Evolutionary conservation across 2,329 filamentous ascomycete species (phyloP), one percentile per base, ranked within the genome.

Genomic region (Chrysoporthe deuterocubensis): DNA sequence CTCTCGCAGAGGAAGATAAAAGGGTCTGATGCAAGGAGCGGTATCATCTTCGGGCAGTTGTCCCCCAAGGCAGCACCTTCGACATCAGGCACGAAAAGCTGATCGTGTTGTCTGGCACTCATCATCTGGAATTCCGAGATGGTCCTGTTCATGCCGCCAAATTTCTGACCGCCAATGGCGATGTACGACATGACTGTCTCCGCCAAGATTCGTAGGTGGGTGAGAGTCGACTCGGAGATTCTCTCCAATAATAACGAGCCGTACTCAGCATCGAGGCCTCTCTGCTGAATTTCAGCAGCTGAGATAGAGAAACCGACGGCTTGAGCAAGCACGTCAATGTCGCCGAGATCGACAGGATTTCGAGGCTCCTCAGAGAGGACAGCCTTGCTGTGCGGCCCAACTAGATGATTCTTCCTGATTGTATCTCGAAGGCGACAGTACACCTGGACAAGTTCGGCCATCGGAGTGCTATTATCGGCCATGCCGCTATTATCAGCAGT

Each of bases 161-260:
- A 83, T 62, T 88, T 85, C 54, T 95, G 84, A 4, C 89, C 88
- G 1, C 93, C 92, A 68, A 97, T 84, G 1, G 93, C 87, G 65
- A 94, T 86, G 77, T 96, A 98, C 0, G 94, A 94, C 42, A 91
- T 88, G 1, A 92, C 91, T 1, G 94, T 98, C 80, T 97, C 96
- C 1, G 93, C 90, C 34, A 98, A 82, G 40, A 98, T 90, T 61
- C 94, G 92, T 40, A 99, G 84, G 76, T 98, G 94, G 1, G 92
- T 96, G 69, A 99, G 82, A 1, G 88, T 86, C 76, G 97, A 90
- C 67, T 95, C 91, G 0, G 96, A 90, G 63, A 98, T 91, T 74
- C 90, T 94, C 72, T 95, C 91, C 26, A 98, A 79, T 58, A 98
- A 81, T 5, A 91, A 95, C 77, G 89, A 85, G 65, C 92, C 90